phyloP scores from a whole-genome alignment of 495 filamentous ascomycete genomes.

The Achaetomiella virescens region DNA sequence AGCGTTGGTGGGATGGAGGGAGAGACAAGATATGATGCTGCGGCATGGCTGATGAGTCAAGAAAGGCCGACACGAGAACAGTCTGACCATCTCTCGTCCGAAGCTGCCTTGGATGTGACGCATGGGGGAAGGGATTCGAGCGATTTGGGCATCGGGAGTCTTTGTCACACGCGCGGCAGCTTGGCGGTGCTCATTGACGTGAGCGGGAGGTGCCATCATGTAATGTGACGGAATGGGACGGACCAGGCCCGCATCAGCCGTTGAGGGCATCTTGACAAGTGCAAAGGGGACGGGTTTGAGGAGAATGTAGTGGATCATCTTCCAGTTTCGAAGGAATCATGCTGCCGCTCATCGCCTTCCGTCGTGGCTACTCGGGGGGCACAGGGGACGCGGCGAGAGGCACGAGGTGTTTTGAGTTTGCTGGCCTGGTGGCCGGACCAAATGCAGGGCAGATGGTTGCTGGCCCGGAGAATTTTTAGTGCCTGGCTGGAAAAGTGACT shows the following conservation, averaged over 20 bases:
- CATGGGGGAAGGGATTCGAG: neutral
- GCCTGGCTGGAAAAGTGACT: constrained; percentile 34
- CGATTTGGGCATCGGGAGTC: neutral
- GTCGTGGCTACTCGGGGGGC: neutral
- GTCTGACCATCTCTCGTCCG: neutral
- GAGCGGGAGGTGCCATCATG: constrained; percentile 6
- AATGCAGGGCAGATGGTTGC: constrained; percentile 25
- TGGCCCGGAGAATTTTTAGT: constrained; percentile 33
- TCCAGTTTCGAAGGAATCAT: neutral
- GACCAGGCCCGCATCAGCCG: neutral
- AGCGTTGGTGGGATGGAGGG: neutral
- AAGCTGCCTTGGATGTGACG: neutral
- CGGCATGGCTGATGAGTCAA: too few relatives aligned
- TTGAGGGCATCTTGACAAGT: neutral
- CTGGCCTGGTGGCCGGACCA: constrained; percentile 18
- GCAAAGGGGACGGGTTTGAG: neutral
- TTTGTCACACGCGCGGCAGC: constrained; percentile 26
- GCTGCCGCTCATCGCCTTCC: neutral
- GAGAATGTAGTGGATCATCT: too few relatives aligned
- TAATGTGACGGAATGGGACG: constrained; percentile 6
- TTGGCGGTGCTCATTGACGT: constrained; percentile 21
- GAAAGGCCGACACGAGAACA: too few relatives aligned
- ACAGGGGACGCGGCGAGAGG: neutral
- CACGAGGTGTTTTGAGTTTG: constrained; percentile 11
- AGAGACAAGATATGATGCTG: neutral